These are phyloP conservation scores for Echium plantagineum DNA, from an alignment of 257 asterid species.

Conservation along the genomic window DNA sequence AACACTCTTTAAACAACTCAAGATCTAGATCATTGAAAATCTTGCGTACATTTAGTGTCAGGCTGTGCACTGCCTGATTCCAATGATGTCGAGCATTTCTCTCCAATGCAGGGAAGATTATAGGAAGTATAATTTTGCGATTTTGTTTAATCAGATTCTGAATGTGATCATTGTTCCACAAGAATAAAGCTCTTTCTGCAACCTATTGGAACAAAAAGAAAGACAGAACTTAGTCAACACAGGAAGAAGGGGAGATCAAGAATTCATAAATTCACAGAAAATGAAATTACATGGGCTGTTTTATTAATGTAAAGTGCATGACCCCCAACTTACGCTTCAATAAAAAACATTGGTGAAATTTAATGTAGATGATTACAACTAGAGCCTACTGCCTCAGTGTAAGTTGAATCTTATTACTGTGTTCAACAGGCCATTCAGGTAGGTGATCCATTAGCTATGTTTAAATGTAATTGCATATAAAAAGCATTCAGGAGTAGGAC, in stretches of 20 bases:
- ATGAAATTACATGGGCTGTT: neutral
- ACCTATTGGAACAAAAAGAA: constrained; percentile 12
- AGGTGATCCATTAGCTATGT: too few relatives aligned
- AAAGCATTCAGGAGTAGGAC: too few relatives aligned
- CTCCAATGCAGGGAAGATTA: constrained; percentile 31
- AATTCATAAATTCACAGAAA: neutral
- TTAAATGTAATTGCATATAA: too few relatives aligned
- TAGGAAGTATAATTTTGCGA: constrained; percentile 22
- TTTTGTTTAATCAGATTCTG: constrained; percentile 26
- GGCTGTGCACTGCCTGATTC: constrained; percentile 31
- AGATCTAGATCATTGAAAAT: constrained; percentile 25
- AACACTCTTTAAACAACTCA: constrained; percentile 21
- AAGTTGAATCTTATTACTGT: too few relatives aligned
- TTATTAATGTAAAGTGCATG: too few relatives aligned
- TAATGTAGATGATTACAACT: too few relatives aligned
- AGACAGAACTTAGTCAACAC: neutral
- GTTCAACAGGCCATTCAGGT: too few relatives aligned
- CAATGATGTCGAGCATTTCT: constrained; percentile 30
- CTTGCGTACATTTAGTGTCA: constrained; percentile 23
- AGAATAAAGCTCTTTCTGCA: constrained; percentile 28
- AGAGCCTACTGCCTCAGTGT: too few relatives aligned
- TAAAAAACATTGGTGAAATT: too few relatives aligned
- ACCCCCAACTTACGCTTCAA: too few relatives aligned
- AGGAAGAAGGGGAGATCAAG: neutral
- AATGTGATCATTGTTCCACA: constrained; percentile 29